Evolutionary conservation across 2,329 filamentous ascomycete genomes (phyloP), one percentile per base, ranked within the genome.

Genomic region (Trichoderma arundinaceum): DNA sequence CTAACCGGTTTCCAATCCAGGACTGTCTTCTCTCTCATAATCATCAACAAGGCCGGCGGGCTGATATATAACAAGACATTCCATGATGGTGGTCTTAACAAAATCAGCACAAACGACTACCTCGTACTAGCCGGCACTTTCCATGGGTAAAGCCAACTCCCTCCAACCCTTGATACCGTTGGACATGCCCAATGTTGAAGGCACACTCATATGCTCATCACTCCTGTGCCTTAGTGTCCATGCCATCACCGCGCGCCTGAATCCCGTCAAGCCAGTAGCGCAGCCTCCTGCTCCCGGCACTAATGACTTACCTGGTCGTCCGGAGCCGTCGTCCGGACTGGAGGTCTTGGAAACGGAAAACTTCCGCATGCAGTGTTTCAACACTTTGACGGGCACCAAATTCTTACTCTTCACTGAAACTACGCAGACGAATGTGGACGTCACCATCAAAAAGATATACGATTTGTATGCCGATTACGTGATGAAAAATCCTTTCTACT

Each of bases 401-500:
- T 99, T 99, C 77, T 80, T 99, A 44, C 84, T 99, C 63, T 97
- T 99, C 77, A 97, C 95, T 64, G 95, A 98, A 78, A 88, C 87
- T 15, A 88, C 92, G 69, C 94, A 96, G 81, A 87, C 89, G 56
- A 96, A 96, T 74, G 89, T 96, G 44, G 95, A 98, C 72, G 84
- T 87, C 12, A 90, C 94, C 51, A 89, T 97, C 71, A 86, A 88
- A 75, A 90, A 88, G 77, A 90, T 97, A 72, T 98, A 99, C 77
- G 95, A 98, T 77, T 81, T 98, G 60, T 99, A 98, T 81, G 87
- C 92, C 58, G 95, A 99, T 78, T 98, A 92, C 77, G 95, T 99
- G 71, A 98, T 97, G 92, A 99, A 98, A 84, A 99, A 99, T 77
- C 95, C 95, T 1, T 99, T 99, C 76, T 98, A 98, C 80, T 94